Conservation (phyloP, 2,329 filamentous ascomycete genomes). For the Ceratocystis papillata region DNA sequence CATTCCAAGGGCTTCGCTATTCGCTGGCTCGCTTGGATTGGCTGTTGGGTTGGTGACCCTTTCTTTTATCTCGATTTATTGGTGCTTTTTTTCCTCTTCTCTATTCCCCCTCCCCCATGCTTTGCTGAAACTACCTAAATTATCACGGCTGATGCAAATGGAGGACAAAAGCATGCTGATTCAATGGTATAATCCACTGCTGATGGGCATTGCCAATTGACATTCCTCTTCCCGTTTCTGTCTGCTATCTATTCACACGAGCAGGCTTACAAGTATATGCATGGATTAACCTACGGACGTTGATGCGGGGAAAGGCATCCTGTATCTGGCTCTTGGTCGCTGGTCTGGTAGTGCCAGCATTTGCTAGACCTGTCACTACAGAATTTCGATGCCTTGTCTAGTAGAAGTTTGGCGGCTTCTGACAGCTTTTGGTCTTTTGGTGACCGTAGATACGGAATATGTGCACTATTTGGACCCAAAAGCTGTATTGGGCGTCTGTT, state of each 20-base stretch:
- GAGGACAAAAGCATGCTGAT: conserved; percentile 6
- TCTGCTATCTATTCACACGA: neutral
- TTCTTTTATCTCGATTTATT: conserved; percentile 5
- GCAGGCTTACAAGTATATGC: neutral
- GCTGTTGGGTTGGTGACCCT: neutral
- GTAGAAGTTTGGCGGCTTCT: neutral
- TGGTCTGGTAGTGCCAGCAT: conserved; percentile 6
- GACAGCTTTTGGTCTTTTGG: neutral
- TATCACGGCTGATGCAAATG: conserved; percentile 8
- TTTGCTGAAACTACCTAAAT: neutral
- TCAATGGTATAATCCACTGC: neutral
- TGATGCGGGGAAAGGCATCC: conserved; percentile 6
- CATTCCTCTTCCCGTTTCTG: conserved; percentile 3
- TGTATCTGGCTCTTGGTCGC: neutral
- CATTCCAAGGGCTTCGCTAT: conserved; percentile 4
- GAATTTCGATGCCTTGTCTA: neutral
- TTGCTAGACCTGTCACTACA: conserved; percentile 3
- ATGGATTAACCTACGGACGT: neutral
- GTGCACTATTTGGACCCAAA: neutral
- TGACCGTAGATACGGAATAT: neutral
- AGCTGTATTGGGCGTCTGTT: neutral
- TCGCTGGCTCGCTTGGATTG: neutral
- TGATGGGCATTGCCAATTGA: neutral
- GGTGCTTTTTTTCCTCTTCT: neutral
- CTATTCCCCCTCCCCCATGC: neutral